These are phyloP conservation scores for Cymodocea nodosa DNA, from an alignment of 116 monocot species.

Conservation along the genomic window DNA sequence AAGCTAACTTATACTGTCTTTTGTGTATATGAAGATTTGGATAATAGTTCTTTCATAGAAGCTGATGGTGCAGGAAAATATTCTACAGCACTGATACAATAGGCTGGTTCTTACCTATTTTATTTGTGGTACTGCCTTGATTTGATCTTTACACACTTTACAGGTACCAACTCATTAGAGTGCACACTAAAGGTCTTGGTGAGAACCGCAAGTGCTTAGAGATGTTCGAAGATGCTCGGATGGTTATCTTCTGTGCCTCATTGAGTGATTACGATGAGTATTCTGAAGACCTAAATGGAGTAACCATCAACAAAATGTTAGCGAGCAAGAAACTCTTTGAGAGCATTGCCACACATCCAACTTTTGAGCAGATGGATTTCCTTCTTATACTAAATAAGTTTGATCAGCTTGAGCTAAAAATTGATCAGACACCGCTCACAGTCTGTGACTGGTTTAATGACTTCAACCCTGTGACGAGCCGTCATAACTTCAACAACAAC, in stretches of 20 bases:
- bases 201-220: conserved; percentile 88
- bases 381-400: conserved; percentile 82
- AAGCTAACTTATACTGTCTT: too few relatives aligned
- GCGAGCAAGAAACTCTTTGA: conserved; percentile 67
- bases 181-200: conserved; percentile 44
- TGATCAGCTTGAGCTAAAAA: conserved; percentile 72
- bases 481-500: conserved; percentile 11
- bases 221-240: conserved; percentile 86
- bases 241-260: conserved; percentile 73
- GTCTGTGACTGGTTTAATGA: conserved; percentile 76
- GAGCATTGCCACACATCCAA: conserved; percentile 46
- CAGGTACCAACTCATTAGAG: conserved; percentile 89
- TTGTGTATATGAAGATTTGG: too few relatives aligned
- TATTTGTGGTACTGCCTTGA: too few relatives aligned
- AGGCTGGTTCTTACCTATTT: too few relatives aligned
- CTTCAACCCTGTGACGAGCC: conserved; percentile 57
- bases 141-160: neutral
- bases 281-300: conserved; percentile 35
- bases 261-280: conserved; percentile 64
- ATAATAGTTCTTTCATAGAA: too few relatives aligned
- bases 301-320: conserved; percentile 67
- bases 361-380: conserved; percentile 63
- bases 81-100: too few relatives aligned
- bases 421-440: conserved; percentile 42
- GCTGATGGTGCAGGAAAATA: too few relatives aligned